These are phyloP conservation scores for Carallia brachiata DNA, from an alignment of 345 rosid genomes.

Conservation along the genomic window DNA sequence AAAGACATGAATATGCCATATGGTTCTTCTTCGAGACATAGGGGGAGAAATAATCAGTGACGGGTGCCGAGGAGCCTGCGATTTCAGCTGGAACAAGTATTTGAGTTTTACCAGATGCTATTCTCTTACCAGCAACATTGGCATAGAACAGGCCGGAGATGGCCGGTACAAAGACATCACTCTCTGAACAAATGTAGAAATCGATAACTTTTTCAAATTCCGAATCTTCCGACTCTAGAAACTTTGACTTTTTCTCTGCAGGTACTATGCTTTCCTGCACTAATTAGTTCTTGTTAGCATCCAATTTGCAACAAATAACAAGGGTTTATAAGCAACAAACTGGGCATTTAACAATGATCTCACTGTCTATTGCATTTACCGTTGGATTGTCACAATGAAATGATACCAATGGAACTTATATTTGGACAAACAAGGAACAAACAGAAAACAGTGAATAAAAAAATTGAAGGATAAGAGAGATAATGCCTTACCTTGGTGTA, in stretches of 20 bases:
- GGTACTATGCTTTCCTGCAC: conserved; percentile 90
- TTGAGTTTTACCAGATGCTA: conserved; percentile 80
- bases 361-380: neutral
- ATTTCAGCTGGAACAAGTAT: conserved; percentile 81
- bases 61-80: conserved; percentile 50
- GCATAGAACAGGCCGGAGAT: conserved; percentile 94
- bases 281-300: neutral
- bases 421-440: too few relatives aligned
- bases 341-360: neutral
- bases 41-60: conserved; percentile 68
- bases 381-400: neutral
- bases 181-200: conserved; percentile 79
- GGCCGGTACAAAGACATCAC: conserved; percentile 91
- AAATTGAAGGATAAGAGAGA: neutral
- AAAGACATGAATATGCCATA: conserved; percentile 90
- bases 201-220: conserved; percentile 85
- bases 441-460: neutral
- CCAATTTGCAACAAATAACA: neutral
- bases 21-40: conserved; percentile 91
- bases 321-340: neutral
- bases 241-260: conserved; percentile 68
- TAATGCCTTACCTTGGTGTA: conserved; percentile 70
- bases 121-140: conserved; percentile 92
- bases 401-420: too few relatives aligned
- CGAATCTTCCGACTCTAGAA: conserved; percentile 69